Conservation (phyloP, 2,329 filamentous ascomycete genomes). For the Penicillium sp. region DNA sequence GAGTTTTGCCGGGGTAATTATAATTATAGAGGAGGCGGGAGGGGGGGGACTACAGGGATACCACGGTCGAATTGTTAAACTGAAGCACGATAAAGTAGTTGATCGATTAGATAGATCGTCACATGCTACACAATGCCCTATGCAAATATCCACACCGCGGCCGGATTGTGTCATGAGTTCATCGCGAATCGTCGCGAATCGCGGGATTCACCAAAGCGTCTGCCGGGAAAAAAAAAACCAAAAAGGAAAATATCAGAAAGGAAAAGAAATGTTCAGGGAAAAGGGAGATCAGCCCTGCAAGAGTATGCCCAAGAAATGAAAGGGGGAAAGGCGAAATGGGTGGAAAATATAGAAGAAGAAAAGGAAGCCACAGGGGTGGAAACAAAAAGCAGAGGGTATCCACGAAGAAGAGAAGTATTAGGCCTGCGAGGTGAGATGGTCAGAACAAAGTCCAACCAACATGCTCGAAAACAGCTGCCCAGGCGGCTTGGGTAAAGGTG, state of each 20-base stretch:
- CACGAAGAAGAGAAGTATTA: slow-evolving; percentile 30
- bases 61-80: not conserved
- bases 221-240: slow-evolving; percentile 13
- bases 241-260: slow-evolving; percentile 11
- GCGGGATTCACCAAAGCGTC: slow-evolving; percentile 8
- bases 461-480: slow-evolving; percentile 29
- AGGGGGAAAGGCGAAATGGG: slow-evolving; percentile 11
- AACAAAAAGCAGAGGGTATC: slow-evolving; percentile 25
- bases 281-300: slow-evolving; percentile 8
- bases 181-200: slow-evolving; percentile 9
- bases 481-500: slow-evolving; percentile 26
- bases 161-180: slow-evolving; percentile 19
- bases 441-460: slow-evolving; percentile 5
- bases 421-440: slow-evolving; percentile 25
- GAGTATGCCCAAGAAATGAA: slow-evolving; percentile 21
- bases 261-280: slow-evolving; percentile 15
- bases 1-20: not conserved
- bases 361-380: slow-evolving; percentile 14
- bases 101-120: slow-evolving; percentile 13
- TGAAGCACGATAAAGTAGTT: slow-evolving; percentile 8
- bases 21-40: not conserved
- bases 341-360: slow-evolving; percentile 14
- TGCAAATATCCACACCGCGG: slow-evolving; percentile 4
- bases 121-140: slow-evolving; percentile 7
- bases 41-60: not conserved